Evolutionary conservation across 768 basidiomycete species (phyloP).

Genomic region (Boletus rufocinnamomeus): DNA sequence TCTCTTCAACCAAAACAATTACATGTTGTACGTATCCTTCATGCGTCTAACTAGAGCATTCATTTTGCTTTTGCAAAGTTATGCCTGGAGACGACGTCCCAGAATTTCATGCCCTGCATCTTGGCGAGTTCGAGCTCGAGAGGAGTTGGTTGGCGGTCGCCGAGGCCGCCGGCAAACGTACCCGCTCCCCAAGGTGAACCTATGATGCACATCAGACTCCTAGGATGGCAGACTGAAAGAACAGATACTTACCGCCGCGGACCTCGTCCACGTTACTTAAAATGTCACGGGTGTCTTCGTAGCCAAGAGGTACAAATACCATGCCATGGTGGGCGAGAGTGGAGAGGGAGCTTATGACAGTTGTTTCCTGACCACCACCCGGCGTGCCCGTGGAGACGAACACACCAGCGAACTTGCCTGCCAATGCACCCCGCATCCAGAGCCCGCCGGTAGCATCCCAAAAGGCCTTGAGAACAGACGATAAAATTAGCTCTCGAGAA

Average conservation of each 20-base stretch:
- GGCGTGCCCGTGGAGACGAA: constrained; percentile 75
- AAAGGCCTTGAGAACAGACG: constrained; percentile 47
- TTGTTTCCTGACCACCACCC: constrained; percentile 81
- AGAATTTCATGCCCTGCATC: constrained; percentile 57
- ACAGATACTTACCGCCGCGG: constrained; percentile 53
- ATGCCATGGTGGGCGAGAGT: constrained; percentile 75
- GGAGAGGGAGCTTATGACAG: constrained; percentile 51
- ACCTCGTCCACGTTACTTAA: constrained; percentile 48
- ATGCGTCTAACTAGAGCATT: background rate
- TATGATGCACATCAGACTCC: constrained; percentile 22
- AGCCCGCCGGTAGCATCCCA: constrained; percentile 75
- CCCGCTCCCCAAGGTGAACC: constrained; percentile 82
- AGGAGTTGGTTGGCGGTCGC: constrained; percentile 47
- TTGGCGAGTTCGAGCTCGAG: constrained; percentile 55
- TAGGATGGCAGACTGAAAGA: background rate
- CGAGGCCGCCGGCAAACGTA: constrained; percentile 51
- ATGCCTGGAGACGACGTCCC: constrained; percentile 42
- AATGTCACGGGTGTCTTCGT: constrained; percentile 47
- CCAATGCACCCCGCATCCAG: constrained; percentile 59
- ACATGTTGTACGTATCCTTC: constrained; percentile 14
- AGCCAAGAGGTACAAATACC: constrained; percentile 72
- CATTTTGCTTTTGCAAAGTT: background rate
- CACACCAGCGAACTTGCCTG: constrained; percentile 73
- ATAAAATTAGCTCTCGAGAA: constrained; percentile 9
- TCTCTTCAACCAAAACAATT: constrained; percentile 13